Conservation (phyloP, 1,284 basidiomycete genomes). For the Trametes pubescens region DNA sequence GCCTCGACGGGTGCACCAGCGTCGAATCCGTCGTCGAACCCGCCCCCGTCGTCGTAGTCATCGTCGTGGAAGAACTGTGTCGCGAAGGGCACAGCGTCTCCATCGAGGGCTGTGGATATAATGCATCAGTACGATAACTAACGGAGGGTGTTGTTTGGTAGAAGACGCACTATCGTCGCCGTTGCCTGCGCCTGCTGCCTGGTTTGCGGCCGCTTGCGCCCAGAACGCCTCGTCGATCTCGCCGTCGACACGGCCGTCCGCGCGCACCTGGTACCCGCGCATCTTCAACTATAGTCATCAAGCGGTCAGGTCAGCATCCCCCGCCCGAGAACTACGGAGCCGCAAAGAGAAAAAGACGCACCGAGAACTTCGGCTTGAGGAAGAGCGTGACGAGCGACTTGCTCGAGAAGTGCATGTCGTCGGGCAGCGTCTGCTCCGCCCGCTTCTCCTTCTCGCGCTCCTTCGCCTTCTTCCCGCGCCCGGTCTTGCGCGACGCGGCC, state of each 20-base stretch:
- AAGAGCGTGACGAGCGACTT: slow-evolving; percentile 91
- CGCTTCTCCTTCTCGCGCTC: slow-evolving; percentile 57
- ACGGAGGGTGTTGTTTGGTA: slow-evolving; percentile 33
- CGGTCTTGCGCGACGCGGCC: slow-evolving; percentile 46
- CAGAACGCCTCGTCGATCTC: slow-evolving; percentile 96
- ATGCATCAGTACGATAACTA: slow-evolving; percentile 3
- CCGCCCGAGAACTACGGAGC: not conserved
- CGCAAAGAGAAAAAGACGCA: slow-evolving; percentile 48
- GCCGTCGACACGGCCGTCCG: slow-evolving; percentile 71
- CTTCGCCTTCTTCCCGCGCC: slow-evolving; percentile 54
- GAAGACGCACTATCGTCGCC: slow-evolving; percentile 67
- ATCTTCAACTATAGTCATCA: slow-evolving; percentile 69
- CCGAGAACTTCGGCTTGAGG: slow-evolving; percentile 94
- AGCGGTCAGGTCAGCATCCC: not conserved
- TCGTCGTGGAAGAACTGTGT: slow-evolving; percentile 99
- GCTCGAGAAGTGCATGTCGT: slow-evolving; percentile 97
- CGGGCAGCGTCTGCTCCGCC: slow-evolving; percentile 86
- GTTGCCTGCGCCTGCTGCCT: slow-evolving; percentile 63
- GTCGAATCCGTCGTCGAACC: slow-evolving; percentile 76
- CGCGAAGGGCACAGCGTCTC: slow-evolving; percentile 80
- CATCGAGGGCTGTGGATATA: slow-evolving; percentile 49
- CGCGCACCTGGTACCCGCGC: slow-evolving; percentile 70
- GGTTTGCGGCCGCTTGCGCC: slow-evolving; percentile 89
- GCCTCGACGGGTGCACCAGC: slow-evolving; percentile 62
- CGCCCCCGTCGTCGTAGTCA: slow-evolving; percentile 82